phyloP scores from a whole-genome alignment of 2,329 filamentous ascomycete genomes.

The Stylonectria norvegica region DNA sequence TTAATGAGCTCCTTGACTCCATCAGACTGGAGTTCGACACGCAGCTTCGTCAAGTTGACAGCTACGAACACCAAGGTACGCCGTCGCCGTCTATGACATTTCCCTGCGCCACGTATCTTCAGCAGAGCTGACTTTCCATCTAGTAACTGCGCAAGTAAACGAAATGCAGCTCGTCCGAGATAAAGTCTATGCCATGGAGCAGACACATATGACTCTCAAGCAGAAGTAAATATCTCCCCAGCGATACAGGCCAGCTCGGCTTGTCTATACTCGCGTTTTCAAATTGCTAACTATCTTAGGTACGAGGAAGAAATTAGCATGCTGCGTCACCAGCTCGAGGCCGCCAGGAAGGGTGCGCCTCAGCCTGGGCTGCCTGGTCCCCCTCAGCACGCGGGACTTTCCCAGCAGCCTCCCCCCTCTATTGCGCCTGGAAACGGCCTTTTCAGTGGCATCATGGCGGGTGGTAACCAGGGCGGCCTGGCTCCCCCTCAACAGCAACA shows the following conservation, averaged over 20 bases:
- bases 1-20: constrained; percentile 89
- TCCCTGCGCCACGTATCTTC: not conserved
- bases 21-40: constrained; percentile 88
- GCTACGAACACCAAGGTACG: constrained; percentile 93
- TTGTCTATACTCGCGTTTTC: constrained; percentile 4
- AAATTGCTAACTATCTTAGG: constrained; percentile 52
- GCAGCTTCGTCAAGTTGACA: constrained; percentile 75
- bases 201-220: constrained; percentile 83
- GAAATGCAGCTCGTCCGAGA: constrained; percentile 93
- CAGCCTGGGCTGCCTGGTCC: constrained; percentile 62
- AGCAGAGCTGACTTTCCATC: constrained; percentile 22
- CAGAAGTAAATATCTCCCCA: constrained; percentile 67
- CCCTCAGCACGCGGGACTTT: constrained; percentile 72
- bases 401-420: constrained; percentile 83
- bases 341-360: constrained; percentile 62
- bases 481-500: constrained; percentile 72
- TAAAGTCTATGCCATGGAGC: constrained; percentile 91
- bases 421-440: constrained; percentile 89
- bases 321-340: constrained; percentile 82
- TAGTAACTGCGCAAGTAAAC: constrained; percentile 85
- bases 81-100: constrained; percentile 26
- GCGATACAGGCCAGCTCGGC: too few species aligned
- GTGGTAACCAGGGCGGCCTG: constrained; percentile 76
- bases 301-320: constrained; percentile 89
- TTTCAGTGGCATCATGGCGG: constrained; percentile 95